Base-by-base conservation (phyloP, 139 green algal species). In the Closterium sp. region DNA sequence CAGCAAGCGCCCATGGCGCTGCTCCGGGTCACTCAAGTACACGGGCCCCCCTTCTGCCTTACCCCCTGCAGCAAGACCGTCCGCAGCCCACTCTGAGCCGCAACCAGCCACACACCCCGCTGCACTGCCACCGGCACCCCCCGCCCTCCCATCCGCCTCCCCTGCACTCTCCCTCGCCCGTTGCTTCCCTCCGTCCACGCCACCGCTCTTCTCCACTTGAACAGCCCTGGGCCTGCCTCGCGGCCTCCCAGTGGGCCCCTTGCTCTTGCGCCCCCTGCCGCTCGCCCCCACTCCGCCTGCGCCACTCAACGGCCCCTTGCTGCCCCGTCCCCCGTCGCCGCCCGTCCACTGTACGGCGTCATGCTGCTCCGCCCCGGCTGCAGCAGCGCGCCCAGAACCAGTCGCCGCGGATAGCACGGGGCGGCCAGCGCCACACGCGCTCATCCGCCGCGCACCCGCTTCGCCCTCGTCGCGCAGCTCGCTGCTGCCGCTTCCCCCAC, bases 81-180 rank as follows among this genome's bases (percentile, higher is more conserved):
- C 55, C 55, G 25, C 55, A 3, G 55, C 16, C 55, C 55, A 76
- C 25, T 28, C 55, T 76, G 55, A 76, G 55, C 25, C 55, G 55
- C 5, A 16, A 28, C 25, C 55, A 76, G 55, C 33, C 89, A 21
- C 32, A 8, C 84, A 10, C 85, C 33, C 85, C 30, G 16, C 38
- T 88, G 25, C 83, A 19, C 28, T 55, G 85, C 30, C 84, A 19
- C 35, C 33, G 8, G 7, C 81, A 10, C 76, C 33, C 89, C 32
- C 89, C 33, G 16, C 38, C 89, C 33, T 23, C 33, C n/a, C 85
- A 89, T 55, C 89, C 38, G n/a, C 38, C 89, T 84, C 31, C 85
- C 34, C 38, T 88, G 88, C 84, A 10, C 32, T 84, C 89, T 9
- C 2, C 84, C 35, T 84, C 83, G 19, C 34, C 33, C n/a, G 12